Conservation (phyloP, 257 asterid species). For the Fraxinus americana region DNA sequence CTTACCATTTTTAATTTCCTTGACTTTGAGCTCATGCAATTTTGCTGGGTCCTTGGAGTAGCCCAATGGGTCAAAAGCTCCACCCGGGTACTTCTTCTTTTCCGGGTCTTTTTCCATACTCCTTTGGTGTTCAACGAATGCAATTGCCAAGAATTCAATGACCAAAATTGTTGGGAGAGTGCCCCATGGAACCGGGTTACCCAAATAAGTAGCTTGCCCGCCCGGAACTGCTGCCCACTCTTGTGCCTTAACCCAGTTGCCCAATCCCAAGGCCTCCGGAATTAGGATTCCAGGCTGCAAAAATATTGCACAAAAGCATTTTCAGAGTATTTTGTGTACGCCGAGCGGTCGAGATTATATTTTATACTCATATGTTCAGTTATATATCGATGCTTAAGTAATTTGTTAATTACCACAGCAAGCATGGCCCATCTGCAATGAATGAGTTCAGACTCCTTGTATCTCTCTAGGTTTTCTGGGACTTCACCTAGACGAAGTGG, state of each 20-base stretch:
- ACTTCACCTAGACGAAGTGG: constrained; percentile 94
- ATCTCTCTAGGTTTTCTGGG: constrained; percentile 83
- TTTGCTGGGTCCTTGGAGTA: constrained; percentile 88
- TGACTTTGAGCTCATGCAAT: constrained; percentile 73
- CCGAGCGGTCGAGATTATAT: neutral
- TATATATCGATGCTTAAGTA: neutral
- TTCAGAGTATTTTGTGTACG: neutral
- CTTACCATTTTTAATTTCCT: constrained; percentile 92
- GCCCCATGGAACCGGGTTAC: constrained; percentile 98
- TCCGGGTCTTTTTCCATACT: constrained; percentile 92
- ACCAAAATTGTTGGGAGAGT: constrained; percentile 87
- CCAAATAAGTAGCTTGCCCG: constrained; percentile 93
- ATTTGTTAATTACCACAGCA: constrained; percentile 58
- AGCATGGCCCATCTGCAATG: constrained; percentile 99
- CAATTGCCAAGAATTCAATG: constrained; percentile 80
- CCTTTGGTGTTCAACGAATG: constrained; percentile 94
- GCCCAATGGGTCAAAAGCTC: constrained; percentile 94
- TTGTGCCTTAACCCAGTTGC: constrained; percentile 97
- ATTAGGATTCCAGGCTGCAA: constrained; percentile 80
- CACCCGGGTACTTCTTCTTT: constrained; percentile 97
- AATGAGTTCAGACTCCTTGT: constrained; percentile 85
- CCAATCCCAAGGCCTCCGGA: constrained; percentile 92
- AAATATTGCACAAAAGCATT: neutral
- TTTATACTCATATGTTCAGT: neutral
- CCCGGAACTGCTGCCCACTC: constrained; percentile 98